Evolutionary conservation across 345 rosid species (phyloP), one percentile per base, ranked within the genome.

Genomic region (Linum trigynum): DNA sequence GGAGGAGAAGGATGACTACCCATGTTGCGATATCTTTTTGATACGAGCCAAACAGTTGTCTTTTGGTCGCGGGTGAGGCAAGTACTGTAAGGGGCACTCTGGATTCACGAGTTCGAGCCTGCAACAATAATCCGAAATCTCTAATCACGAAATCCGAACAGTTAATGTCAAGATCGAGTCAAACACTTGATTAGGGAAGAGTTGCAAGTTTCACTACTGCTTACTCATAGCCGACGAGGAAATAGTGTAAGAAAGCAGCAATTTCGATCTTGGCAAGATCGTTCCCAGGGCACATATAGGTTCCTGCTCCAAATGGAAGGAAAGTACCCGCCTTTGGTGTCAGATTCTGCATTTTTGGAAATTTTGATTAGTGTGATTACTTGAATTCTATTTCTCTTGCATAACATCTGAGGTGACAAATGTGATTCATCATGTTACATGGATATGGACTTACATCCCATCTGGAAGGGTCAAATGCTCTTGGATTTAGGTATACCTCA

Each of bases 231-330:
- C 80, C 78, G 17, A 88, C 90, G 43, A 91, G 86, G 70, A 91
- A 91, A 77, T 88, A 77, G 56, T 91, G 97, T 67, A 91, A 88
- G 63, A 86, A 91, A 16, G 86, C 79, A 5, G 91, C 68, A 42
- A 91, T 85, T 73, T 88, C 97, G 39, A 91, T 84, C 80, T 85
- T 91, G 16, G 94, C 91, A 4, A 91, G 91, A 80, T 88, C 91
- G 60, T 88, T 88, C 74, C 97, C 97, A 8, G 96, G 96, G 71
- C 96, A 91, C 50, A 88, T 62, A 73, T 84, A 77, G 69, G 88
- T 85, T 71, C 97, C 94, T 62, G 80, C 85, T 69, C 97, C 97
- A 67, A 91, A 91, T 45, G 91, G 96, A 69, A 91, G 87, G 76
- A 86, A 91, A 56, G 68, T 67, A 37, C 95, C 87, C 12, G 95